Percentiles rank a stretch among this genome's conserved stretches.
Evolutionary conservation across 225 moss, liverwort and hornwort genomes (phyloP).

Genomic region (Anthoceros angustus): DNA sequence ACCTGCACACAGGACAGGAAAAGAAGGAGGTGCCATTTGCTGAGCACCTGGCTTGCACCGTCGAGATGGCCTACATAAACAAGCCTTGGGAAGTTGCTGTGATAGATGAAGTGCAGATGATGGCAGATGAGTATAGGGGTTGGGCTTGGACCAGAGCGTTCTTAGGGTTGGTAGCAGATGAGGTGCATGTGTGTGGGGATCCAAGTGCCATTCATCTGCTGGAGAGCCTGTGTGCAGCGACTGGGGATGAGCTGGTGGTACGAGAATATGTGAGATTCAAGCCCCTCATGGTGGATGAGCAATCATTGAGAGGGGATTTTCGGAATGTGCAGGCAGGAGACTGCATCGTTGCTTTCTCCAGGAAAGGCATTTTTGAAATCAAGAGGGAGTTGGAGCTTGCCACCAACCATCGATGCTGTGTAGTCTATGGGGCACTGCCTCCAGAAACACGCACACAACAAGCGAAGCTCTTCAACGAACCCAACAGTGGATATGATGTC

Average conservation of each 20-base stretch:
- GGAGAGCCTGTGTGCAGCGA: conserved; percentile 60
- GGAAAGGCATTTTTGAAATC: conserved; percentile 91
- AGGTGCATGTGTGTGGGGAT: conserved; percentile 94
- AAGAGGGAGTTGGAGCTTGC: conserved; percentile 88
- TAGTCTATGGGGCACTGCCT: conserved; percentile 92
- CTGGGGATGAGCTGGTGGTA: conserved; percentile 75
- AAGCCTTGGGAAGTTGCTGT: conserved; percentile 95
- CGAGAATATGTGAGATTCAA: conserved; percentile 83
- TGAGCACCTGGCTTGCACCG: conserved; percentile 86
- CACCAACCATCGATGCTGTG: conserved; percentile 81
- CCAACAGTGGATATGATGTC: conserved; percentile 62
- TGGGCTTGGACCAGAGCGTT: conserved; percentile 99
- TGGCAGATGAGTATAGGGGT: conserved; percentile 97
- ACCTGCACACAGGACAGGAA: conserved; percentile 95
- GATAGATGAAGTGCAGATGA: conserved; percentile 99
- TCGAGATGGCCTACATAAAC: conserved; percentile 85
- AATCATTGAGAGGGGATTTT: conserved; percentile 71
- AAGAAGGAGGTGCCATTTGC: conserved; percentile 77
- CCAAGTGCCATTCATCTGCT: conserved; percentile 86
- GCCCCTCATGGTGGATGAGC: conserved; percentile 67
- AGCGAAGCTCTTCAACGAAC: conserved; percentile 87
- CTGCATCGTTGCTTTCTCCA: conserved; percentile 88
- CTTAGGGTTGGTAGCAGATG: conserved; percentile 88
- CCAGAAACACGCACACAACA: conserved; percentile 97
- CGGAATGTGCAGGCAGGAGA: conserved; percentile 80